A percentile compares a stretch with the other conserved stretches of the same genome.
Evolutionary conservation across 2,329 filamentous ascomycete species (phyloP).

Genomic region (Penicillium carneum): DNA sequence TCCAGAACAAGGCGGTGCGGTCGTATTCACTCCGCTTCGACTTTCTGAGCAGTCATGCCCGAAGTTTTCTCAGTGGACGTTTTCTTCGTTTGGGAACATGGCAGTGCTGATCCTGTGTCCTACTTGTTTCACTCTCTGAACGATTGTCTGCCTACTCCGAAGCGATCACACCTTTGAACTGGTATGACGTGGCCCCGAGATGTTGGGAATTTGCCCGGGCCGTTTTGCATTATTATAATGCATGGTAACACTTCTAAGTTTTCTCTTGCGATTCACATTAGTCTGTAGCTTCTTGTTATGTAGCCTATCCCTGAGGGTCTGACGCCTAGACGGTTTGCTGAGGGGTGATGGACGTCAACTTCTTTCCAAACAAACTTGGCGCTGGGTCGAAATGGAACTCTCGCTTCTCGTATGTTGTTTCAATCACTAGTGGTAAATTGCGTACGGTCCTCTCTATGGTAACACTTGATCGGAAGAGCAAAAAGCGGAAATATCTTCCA

Average conservation of each 20-base stretch:
- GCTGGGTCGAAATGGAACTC: neutral
- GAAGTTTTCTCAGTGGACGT: constrained; percentile 2
- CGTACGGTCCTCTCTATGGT: neutral
- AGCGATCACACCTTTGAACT: neutral
- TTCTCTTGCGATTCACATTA: neutral
- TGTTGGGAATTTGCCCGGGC: neutral
- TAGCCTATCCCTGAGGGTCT: neutral
- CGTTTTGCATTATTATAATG: neutral
- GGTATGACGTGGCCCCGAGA: constrained; percentile 7
- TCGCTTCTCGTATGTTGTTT: neutral
- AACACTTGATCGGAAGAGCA: constrained; percentile 1
- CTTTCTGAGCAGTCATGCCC: constrained; percentile 7
- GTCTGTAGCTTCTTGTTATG: neutral
- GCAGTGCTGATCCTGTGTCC: constrained; percentile 19
- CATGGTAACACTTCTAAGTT: constrained; percentile 1
- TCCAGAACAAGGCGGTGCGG: constrained; percentile 1
- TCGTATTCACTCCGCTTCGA: constrained; percentile 5
- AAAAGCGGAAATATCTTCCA: constrained; percentile 5
- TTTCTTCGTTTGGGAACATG: constrained; percentile 1
- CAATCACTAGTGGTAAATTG: neutral
- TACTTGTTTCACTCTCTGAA: constrained; percentile 20
- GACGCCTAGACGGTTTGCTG: neutral
- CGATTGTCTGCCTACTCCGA: constrained; percentile 5
- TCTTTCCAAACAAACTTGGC: neutral
- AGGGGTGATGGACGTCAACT: neutral